These are phyloP conservation scores for Nemophila menziesii DNA, from an alignment of 257 asterid genomes.

Conservation along the genomic window DNA sequence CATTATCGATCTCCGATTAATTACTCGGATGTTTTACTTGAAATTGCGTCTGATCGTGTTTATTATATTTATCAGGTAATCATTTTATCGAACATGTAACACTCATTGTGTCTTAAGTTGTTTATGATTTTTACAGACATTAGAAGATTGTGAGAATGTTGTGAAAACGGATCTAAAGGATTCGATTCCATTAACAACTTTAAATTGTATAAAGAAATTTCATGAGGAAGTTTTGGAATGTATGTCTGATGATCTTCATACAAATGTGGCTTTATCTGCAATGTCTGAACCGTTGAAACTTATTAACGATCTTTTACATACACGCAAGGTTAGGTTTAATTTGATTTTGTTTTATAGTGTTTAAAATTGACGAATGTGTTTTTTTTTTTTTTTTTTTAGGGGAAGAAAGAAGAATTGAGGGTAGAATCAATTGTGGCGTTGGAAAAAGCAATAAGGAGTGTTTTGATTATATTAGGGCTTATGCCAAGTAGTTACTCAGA, in stretches of 20 bases:
- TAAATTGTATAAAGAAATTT: constrained; percentile 49
- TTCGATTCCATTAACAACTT: constrained; percentile 46
- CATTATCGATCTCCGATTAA: constrained; percentile 93
- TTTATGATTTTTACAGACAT: constrained; percentile 44
- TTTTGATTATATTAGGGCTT: constrained; percentile 61
- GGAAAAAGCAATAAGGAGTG: constrained; percentile 38
- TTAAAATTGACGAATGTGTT: background rate
- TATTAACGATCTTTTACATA: constrained; percentile 82
- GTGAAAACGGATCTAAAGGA: constrained; percentile 31
- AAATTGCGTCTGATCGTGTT: constrained; percentile 84
- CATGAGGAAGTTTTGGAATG: constrained; percentile 54
- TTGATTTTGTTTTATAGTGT: background rate
- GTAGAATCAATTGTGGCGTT: constrained; percentile 68
- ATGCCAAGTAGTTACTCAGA: constrained; percentile 56
- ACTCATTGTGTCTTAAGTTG: background rate
- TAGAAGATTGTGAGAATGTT: constrained; percentile 51
- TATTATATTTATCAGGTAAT: constrained; percentile 93
- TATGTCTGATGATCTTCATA: constrained; percentile 88
- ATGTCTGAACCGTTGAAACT: constrained; percentile 79
- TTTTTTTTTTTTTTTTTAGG: constrained; percentile 41
- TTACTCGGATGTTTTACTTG: constrained; percentile 73
- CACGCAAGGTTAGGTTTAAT: constrained; percentile 53
- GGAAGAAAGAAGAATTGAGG: constrained; percentile 73
- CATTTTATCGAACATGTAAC: constrained; percentile 3
- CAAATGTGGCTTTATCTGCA: constrained; percentile 79